Evolutionary conservation across 2,329 filamentous ascomycete genomes (phyloP).

Genomic region (Aurifilum marmelostoma): DNA sequence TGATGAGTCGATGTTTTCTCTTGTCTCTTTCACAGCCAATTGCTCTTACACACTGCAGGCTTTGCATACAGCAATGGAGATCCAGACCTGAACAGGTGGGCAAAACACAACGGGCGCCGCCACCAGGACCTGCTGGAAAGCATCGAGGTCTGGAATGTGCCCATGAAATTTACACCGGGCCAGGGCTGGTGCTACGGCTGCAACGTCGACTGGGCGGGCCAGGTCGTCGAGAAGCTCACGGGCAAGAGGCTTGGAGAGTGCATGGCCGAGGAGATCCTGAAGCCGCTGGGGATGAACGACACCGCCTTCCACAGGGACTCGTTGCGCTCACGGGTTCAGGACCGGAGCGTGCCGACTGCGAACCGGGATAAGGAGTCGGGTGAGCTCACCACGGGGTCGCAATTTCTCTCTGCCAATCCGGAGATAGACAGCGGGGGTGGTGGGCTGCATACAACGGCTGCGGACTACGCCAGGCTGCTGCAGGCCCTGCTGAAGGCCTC

Average conservation of each 20-base stretch:
- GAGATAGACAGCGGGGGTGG: constrained; percentile 47
- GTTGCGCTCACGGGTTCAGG: constrained; percentile 22
- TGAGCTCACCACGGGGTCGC: constrained; percentile 13
- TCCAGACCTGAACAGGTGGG: constrained; percentile 46
- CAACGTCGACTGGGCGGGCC: constrained; percentile 51
- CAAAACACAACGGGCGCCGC: constrained; percentile 38
- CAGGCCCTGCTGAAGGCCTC: constrained; percentile 37
- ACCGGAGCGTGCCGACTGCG: constrained; percentile 25
- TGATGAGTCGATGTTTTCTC: background rate
- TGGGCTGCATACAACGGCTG: constrained; percentile 47
- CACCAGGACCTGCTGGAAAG: constrained; percentile 39
- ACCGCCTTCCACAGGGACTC: constrained; percentile 40
- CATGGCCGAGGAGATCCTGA: constrained; percentile 43
- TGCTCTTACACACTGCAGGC: constrained; percentile 56
- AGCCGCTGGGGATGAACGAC: constrained; percentile 41
- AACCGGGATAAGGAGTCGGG: constrained; percentile 28
- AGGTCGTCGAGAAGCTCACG: constrained; percentile 46
- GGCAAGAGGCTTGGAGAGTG: constrained; percentile 42
- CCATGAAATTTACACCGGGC: constrained; percentile 49
- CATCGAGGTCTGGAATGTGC: constrained; percentile 45
- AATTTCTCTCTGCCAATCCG: constrained; percentile 36
- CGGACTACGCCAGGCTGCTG: constrained; percentile 45
- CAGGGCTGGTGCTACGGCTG: constrained; percentile 54
- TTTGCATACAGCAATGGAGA: constrained; percentile 48
- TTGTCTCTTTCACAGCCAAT: constrained; percentile 34